Percentiles rank a stretch among this genome's conserved stretches.
phyloP scores from a whole-genome alignment of 257 asterid species.

The Solanum peruvianum region DNA sequence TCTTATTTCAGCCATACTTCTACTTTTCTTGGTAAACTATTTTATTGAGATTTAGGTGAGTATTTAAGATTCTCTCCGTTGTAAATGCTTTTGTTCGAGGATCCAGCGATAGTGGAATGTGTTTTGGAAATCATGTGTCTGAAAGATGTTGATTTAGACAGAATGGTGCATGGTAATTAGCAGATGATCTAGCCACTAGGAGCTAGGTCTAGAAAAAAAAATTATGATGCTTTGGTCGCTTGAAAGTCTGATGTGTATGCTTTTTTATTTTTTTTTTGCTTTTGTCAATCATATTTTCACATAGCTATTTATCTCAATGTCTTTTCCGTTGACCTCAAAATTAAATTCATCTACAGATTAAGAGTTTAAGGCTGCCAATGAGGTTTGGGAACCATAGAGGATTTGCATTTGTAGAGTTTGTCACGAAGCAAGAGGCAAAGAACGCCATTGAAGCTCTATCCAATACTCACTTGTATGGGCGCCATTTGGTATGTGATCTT shows the following conservation, averaged over 20 bases:
- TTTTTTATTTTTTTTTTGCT: background rate
- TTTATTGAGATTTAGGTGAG: background rate
- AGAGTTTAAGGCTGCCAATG: conserved; percentile 76
- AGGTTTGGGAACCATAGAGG: conserved; percentile 80
- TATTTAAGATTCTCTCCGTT: background rate
- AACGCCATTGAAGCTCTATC: conserved; percentile 82
- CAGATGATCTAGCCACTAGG: background rate
- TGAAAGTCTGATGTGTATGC: background rate
- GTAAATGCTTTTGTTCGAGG: background rate
- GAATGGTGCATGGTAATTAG: background rate
- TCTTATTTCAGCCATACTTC: background rate
- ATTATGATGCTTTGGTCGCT: background rate
- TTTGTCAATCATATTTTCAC: background rate
- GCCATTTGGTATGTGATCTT: conserved; percentile 69
- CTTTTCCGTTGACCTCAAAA: background rate
- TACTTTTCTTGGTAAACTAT: background rate
- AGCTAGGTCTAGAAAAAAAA: background rate
- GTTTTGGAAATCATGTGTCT: background rate
- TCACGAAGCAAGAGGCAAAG: conserved; percentile 83
- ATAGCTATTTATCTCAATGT: background rate
- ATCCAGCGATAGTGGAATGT: background rate
- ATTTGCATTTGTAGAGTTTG: conserved; percentile 79
- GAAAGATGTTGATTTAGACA: background rate
- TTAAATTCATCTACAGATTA: conserved; percentile 38
- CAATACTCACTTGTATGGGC: conserved; percentile 88